A percentile compares a stretch with the other conserved stretches of the same genome.
Evolutionary conservation across 805 yeast species (phyloP).

Genomic region (Yarrowia bubula): DNA sequence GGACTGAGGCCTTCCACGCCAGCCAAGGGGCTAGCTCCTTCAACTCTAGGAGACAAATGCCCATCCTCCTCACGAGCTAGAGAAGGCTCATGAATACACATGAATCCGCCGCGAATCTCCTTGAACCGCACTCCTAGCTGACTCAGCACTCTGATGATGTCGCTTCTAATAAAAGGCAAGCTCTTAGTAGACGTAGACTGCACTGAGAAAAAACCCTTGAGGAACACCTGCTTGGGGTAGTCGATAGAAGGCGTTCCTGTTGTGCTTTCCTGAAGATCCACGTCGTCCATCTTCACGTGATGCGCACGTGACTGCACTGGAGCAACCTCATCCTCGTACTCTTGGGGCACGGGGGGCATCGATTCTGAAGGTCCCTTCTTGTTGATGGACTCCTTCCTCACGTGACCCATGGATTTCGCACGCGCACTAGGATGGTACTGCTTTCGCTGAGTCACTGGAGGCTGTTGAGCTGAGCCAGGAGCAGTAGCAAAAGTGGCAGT

Average conservation of each 20-base stretch:
- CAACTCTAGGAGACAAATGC: not conserved
- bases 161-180: constrained; percentile 80
- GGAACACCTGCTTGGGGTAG: constrained; percentile 82
- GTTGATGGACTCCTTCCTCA: constrained; percentile 26
- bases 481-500: constrained; percentile 28
- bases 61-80: constrained; percentile 40
- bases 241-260: constrained; percentile 86
- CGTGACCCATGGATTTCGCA: constrained; percentile 84
- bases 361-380: not conserved
- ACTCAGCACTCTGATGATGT: constrained; percentile 72
- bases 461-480: constrained; percentile 29
- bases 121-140: constrained; percentile 75
- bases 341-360: constrained; percentile 13
- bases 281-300: constrained; percentile 26
- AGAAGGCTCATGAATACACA: constrained; percentile 58
- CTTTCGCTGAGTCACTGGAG: constrained; percentile 29
- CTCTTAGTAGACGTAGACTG: constrained; percentile 94
- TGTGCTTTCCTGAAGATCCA: not conserved
- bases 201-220: constrained; percentile 91
- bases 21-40: constrained; percentile 28
- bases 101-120: constrained; percentile 92
- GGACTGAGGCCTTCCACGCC: constrained; percentile 34
- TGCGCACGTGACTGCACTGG: constrained; percentile 27
- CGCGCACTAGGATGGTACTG: constrained; percentile 76
- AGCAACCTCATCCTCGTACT: constrained; percentile 22